phyloP scores from a whole-genome alignment of 345 rosid species.

The Citrus cavaleriei region DNA sequence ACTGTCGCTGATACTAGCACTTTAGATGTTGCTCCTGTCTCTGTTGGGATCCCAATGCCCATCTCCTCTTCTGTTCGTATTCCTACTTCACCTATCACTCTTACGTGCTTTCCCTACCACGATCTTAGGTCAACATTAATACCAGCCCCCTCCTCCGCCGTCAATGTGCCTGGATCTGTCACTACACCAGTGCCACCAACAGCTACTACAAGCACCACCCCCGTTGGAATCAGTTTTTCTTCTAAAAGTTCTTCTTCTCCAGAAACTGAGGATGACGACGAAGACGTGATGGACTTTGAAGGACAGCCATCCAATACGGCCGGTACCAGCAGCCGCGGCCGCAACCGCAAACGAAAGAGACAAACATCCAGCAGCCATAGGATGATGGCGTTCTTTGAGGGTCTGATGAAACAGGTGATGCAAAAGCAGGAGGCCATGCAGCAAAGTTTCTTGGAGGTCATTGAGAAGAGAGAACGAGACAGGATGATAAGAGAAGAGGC shows the following conservation, averaged over 20 bases:
- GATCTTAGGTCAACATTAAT: not conserved
- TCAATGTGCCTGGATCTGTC: conserved; percentile 16
- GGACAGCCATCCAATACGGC: conserved; percentile 38
- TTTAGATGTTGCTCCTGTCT: conserved; percentile 59
- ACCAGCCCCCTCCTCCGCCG: too few species aligned
- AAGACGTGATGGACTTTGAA: conserved; percentile 25
- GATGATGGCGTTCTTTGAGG: conserved; percentile 73
- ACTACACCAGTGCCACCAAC: conserved; percentile 9
- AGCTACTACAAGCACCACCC: not conserved
- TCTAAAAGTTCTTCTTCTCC: conserved; percentile 59
- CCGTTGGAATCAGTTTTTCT: conserved; percentile 49
- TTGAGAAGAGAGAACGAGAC: conserved; percentile 82
- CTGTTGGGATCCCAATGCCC: conserved; percentile 48
- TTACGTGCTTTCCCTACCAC: conserved; percentile 13
- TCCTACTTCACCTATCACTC: conserved; percentile 18
- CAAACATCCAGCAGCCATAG: conserved; percentile 26
- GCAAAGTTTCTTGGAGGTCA: conserved; percentile 61
- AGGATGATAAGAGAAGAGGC: conserved; percentile 73
- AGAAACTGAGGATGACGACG: conserved; percentile 52
- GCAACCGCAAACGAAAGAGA: conserved; percentile 61
- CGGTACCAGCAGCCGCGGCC: conserved; percentile 24
- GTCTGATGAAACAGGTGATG: conserved; percentile 69
- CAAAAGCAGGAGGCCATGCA: conserved; percentile 84
- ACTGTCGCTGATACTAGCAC: conserved; percentile 12
- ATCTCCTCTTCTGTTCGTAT: conserved; percentile 22